phyloP scores from a whole-genome alignment of 805 yeast genomes.

The Sugiyamaella smithiae region DNA sequence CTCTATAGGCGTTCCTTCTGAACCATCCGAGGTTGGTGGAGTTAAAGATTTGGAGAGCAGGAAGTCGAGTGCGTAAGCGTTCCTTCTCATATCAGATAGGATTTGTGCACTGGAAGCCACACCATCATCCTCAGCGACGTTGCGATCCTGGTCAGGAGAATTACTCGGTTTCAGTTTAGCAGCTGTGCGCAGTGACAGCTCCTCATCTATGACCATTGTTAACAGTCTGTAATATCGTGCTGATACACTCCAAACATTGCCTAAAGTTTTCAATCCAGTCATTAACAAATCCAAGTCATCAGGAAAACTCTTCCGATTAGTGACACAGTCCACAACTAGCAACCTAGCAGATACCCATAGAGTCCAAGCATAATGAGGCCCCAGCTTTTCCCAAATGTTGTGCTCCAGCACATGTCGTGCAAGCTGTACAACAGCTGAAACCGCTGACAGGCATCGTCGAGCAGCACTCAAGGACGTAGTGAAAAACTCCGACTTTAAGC shows the following conservation, averaged over 20 bases:
- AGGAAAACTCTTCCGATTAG: constrained; percentile 21
- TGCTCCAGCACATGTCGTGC: constrained; percentile 18
- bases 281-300: constrained; percentile 25
- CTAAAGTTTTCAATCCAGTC: constrained; percentile 21
- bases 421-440: constrained; percentile 19
- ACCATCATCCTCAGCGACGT: background rate
- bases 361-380: constrained; percentile 30
- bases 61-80: constrained; percentile 29
- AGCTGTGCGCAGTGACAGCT: constrained; percentile 19
- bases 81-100: constrained; percentile 29
- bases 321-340: constrained; percentile 27
- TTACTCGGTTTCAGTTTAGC: constrained; percentile 7
- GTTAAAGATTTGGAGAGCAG: constrained; percentile 17
- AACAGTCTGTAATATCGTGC: constrained; percentile 25
- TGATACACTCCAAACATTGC: constrained; percentile 27
- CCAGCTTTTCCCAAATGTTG: constrained; percentile 22
- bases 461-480: constrained; percentile 26
- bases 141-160: background rate
- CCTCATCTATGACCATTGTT: constrained; percentile 27
- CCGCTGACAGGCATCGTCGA: constrained; percentile 23
- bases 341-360: constrained; percentile 30
- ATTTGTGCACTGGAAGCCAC: constrained; percentile 22
- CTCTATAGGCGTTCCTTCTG: background rate
- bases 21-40: constrained; percentile 8
- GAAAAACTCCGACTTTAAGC: constrained; percentile 24